Percentiles rank a stretch among this genome's conserved stretches.
phyloP scores from a whole-genome alignment of 352 stramenopile genomes.

The Pythium grandisporangium region DNA sequence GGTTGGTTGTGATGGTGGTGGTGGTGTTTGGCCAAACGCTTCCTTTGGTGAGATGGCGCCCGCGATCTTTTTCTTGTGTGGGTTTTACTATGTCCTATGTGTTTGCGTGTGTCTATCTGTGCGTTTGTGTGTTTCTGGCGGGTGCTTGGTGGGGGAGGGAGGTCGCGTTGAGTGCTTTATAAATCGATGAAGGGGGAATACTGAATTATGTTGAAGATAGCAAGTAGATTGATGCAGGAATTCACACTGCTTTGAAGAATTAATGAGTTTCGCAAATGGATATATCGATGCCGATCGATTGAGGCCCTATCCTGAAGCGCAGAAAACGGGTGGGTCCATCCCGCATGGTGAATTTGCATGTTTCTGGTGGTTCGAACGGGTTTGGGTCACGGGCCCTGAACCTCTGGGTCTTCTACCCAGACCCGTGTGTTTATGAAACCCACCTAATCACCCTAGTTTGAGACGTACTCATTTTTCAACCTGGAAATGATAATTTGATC shows the following conservation, averaged over 20 bases:
- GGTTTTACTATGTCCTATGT: constrained; percentile 1
- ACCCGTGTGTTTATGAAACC: neutral
- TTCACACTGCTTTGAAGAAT: too few species aligned
- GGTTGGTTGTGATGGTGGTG: constrained; percentile 2
- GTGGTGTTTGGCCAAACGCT: constrained; percentile 16
- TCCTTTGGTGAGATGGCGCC: neutral
- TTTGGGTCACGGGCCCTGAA: neutral
- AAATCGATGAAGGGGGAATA: too few species aligned
- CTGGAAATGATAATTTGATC: too few species aligned
- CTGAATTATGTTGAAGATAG: too few species aligned
- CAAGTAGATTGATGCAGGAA: too few species aligned
- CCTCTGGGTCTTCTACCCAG: neutral
- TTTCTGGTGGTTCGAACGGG: constrained; percentile 7
- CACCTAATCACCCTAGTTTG: neutral
- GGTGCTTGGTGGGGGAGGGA: constrained; percentile 1
- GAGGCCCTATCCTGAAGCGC: too few species aligned
- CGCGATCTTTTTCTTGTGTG: constrained; percentile 10
- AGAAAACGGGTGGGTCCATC: neutral
- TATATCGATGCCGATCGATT: too few species aligned
- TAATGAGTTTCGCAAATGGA: too few species aligned
- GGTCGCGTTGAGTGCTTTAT: too few species aligned
- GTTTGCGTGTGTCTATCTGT: neutral
- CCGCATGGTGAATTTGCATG: constrained; percentile 1
- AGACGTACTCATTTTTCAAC: neutral
- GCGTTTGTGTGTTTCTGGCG: too few species aligned